Conservation (phyloP, 2,329 filamentous ascomycete genomes). For the Neonectria hederae region DNA sequence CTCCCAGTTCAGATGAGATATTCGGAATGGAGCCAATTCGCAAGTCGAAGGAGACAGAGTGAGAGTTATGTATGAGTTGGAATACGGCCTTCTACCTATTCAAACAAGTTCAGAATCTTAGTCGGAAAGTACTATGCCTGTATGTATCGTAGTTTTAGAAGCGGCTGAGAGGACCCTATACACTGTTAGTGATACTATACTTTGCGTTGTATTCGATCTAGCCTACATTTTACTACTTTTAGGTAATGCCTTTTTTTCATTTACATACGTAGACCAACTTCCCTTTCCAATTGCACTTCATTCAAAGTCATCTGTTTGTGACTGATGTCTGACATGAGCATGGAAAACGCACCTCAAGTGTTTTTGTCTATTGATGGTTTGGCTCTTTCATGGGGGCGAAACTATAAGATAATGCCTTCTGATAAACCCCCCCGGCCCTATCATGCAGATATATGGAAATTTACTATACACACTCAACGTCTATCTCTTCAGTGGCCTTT, state of each 20-base stretch:
- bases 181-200: background rate
- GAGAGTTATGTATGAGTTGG: constrained; percentile 3
- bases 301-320: background rate
- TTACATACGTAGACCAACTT: too few relatives aligned
- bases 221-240: too few relatives aligned
- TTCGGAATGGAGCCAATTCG: constrained; percentile 64
- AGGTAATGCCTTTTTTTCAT: too few relatives aligned
- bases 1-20: constrained; percentile 58
- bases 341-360: too few relatives aligned
- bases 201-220: background rate
- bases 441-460: background rate
- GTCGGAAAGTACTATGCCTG: background rate
- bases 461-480: background rate
- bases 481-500: constrained; percentile 61
- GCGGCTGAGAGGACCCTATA: background rate
- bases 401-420: too few relatives aligned
- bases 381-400: too few relatives aligned
- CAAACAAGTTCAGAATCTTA: background rate
- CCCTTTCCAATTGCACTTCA: background rate
- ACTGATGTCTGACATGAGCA: background rate
- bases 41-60: constrained; percentile 38
- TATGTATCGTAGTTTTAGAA: background rate
- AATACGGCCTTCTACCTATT: background rate
- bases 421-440: too few relatives aligned
- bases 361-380: too few relatives aligned